phyloP scores from a whole-genome alignment of 306 rosid genomes.

The Vachellia collinsii region DNA sequence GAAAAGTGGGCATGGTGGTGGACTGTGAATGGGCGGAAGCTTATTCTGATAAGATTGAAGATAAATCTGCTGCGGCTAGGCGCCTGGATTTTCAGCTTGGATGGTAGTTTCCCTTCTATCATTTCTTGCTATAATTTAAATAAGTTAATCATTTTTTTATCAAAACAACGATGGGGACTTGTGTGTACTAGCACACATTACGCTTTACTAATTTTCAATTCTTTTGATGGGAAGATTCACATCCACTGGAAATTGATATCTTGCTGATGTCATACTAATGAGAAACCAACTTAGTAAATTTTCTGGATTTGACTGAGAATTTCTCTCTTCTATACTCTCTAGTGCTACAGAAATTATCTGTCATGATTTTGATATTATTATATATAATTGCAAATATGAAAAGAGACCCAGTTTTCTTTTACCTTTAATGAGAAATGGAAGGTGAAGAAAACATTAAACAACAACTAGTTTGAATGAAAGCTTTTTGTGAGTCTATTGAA shows the following conservation, averaged over 20 bases:
- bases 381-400: conserved; percentile 23
- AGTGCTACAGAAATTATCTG: neutral
- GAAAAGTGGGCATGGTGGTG: conserved; percentile 71
- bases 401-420: conserved; percentile 2
- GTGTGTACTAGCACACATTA: neutral
- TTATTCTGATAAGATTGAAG: conserved; percentile 75
- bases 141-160: neutral
- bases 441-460: conserved; percentile 8
- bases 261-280: conserved; percentile 6
- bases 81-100: conserved; percentile 94
- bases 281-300: conserved; percentile 15
- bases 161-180: neutral
- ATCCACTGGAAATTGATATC: conserved; percentile 25
- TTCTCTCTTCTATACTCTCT: conserved; percentile 18
- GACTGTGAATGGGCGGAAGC: conserved; percentile 98
- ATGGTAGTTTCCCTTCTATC: conserved; percentile 57
- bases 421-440: conserved; percentile 10
- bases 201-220: neutral
- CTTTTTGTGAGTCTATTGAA: conserved; percentile 1
- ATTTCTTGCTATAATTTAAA: conserved; percentile 14
- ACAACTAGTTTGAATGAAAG: conserved; percentile 10
- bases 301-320: conserved; percentile 9
- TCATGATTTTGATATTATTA: neutral
- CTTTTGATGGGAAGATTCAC: conserved; percentile 13
- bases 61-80: conserved; percentile 75